Percentiles rank a stretch among this genome's conserved stretches.
These are phyloP conservation scores for Camelina hispida DNA, from an alignment of 345 rosid genomes.

Conservation along the genomic window DNA sequence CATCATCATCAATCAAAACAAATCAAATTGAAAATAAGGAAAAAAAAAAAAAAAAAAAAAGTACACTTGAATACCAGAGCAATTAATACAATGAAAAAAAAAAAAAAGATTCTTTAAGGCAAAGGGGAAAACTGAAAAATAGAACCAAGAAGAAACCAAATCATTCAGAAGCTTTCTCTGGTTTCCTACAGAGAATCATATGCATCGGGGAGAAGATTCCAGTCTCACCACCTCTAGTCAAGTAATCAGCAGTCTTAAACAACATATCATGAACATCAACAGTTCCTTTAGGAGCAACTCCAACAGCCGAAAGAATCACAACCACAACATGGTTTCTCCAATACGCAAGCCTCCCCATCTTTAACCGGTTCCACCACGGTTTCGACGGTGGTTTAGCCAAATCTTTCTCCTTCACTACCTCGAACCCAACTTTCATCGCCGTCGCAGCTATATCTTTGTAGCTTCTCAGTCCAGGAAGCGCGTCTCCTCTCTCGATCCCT, in stretches of 20 bases:
- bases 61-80: slow-evolving; percentile 22
- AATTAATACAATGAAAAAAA: slow-evolving; percentile 11
- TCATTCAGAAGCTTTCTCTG: slow-evolving; percentile 47
- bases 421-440: slow-evolving; percentile 80
- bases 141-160: background rate
- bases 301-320: slow-evolving; percentile 66
- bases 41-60: background rate
- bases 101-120: slow-evolving; percentile 8
- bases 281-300: slow-evolving; percentile 92
- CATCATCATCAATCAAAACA: slow-evolving; percentile 7
- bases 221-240: slow-evolving; percentile 81
- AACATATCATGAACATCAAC: slow-evolving; percentile 97
- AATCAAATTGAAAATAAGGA: slow-evolving; percentile 32
- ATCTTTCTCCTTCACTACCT: slow-evolving; percentile 82
- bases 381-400: slow-evolving; percentile 79
- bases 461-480: slow-evolving; percentile 81
- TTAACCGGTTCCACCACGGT: slow-evolving; percentile 90
- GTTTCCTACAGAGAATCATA: slow-evolving; percentile 92
- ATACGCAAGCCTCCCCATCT: slow-evolving; percentile 89
- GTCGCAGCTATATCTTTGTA: slow-evolving; percentile 62
- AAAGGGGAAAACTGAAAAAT: background rate
- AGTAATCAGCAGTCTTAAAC: slow-evolving; percentile 77
- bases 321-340: slow-evolving; percentile 94
- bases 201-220: slow-evolving; percentile 97
- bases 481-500: slow-evolving; percentile 92